phyloP scores from a whole-genome alignment of 768 basidiomycete genomes.

The Leccinum rimulosum region DNA sequence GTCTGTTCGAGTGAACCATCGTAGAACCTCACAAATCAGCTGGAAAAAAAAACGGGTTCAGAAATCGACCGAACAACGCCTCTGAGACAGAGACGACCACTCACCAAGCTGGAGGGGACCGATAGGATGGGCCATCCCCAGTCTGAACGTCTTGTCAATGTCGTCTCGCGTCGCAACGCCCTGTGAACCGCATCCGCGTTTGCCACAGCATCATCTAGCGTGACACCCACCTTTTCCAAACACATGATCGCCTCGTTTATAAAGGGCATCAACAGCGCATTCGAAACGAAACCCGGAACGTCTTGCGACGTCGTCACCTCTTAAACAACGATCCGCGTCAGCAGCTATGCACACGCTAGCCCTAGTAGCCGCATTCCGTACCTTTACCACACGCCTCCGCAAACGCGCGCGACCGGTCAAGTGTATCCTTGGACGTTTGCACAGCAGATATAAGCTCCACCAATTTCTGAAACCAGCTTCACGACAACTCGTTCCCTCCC shows the following conservation, averaged over 20 bases:
- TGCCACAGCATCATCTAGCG: background rate
- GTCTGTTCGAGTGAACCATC: background rate
- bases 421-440: conserved; percentile 78
- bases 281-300: conserved; percentile 94
- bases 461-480: conserved; percentile 56
- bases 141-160: conserved; percentile 89
- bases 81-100: conserved; percentile 1
- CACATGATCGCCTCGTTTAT: conserved; percentile 97
- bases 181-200: conserved; percentile 32
- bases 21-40: conserved; percentile 31
- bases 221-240: conserved; percentile 68
- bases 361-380: conserved; percentile 19
- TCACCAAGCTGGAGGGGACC: conserved; percentile 85
- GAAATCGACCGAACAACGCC: background rate
- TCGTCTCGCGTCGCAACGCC: conserved; percentile 92
- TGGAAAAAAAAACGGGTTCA: conserved; percentile 12
- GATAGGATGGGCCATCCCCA: conserved; percentile 96
- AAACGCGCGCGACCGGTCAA: conserved; percentile 75
- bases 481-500: too few species aligned
- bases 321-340: conserved; percentile 27
- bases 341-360: background rate
- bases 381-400: conserved; percentile 91
- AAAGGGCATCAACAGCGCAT: conserved; percentile 94
- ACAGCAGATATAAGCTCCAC: conserved; percentile 94
- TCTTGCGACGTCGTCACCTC: conserved; percentile 91